A percentile compares a stretch with the other conserved stretches of the same genome.
phyloP scores from a whole-genome alignment of 2,329 filamentous ascomycete species.

The Xylaria arbuscula region DNA sequence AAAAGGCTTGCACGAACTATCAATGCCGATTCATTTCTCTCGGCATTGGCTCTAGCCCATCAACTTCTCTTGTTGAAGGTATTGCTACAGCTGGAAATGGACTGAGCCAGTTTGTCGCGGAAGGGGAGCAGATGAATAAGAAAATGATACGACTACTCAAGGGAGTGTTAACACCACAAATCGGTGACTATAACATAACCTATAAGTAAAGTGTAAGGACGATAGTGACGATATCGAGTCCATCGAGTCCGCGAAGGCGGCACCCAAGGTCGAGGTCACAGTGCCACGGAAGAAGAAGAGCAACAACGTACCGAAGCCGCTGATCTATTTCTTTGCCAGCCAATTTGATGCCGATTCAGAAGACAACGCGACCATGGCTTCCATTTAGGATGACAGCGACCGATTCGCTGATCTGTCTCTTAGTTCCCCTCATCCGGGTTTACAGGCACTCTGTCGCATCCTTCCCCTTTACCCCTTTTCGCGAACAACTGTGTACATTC shows the following conservation, averaged over 20 bases:
- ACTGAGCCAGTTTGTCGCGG: conserved; percentile 32
- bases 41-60: conserved; percentile 32
- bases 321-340: conserved; percentile 29
- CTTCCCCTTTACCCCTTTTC: conserved; percentile 33
- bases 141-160: conserved; percentile 37
- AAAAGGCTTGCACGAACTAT: background rate
- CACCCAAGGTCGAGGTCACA: conserved; percentile 2
- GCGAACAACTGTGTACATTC: conserved; percentile 31
- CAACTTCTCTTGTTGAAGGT: conserved; percentile 34
- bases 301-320: background rate
- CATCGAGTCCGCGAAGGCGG: conserved; percentile 17
- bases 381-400: background rate
- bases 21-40: conserved; percentile 37
- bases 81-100: conserved; percentile 34
- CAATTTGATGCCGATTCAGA: background rate
- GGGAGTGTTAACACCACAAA: conserved; percentile 31
- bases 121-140: conserved; percentile 32
- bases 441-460: conserved; percentile 28
- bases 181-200: conserved; percentile 25
- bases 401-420: conserved; percentile 23
- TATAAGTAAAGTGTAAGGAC: conserved; percentile 31
- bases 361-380: background rate
- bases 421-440: conserved; percentile 19
- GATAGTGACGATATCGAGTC: conserved; percentile 27
- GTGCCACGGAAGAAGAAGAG: background rate